A percentile compares a stretch with the other conserved stretches of the same genome.
These are phyloP conservation scores for Cercospora zeina DNA, from an alignment of 2,329 filamentous ascomycete species.

Conservation along the genomic window DNA sequence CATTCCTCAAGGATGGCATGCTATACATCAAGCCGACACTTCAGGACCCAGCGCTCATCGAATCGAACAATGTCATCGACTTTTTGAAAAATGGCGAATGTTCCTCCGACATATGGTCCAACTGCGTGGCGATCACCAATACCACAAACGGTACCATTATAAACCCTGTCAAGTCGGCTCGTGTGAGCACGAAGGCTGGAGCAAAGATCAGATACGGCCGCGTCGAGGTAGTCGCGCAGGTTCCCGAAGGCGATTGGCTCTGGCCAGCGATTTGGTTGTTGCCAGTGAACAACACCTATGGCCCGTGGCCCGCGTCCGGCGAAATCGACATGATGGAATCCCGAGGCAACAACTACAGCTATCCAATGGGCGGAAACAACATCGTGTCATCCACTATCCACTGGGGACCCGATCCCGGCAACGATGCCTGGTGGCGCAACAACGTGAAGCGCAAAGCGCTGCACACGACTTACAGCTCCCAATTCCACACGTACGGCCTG, in stretches of 20 bases:
- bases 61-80: slow-evolving; percentile 67
- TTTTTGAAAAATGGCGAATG: slow-evolving; percentile 66
- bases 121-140: slow-evolving; percentile 73
- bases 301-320: slow-evolving; percentile 74
- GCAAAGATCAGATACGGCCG: slow-evolving; percentile 76
- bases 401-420: slow-evolving; percentile 71
- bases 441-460: slow-evolving; percentile 74
- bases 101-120: slow-evolving; percentile 59
- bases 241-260: slow-evolving; percentile 79
- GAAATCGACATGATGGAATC: slow-evolving; percentile 83
- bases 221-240: slow-evolving; percentile 74
- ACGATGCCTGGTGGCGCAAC: slow-evolving; percentile 81
- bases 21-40: slow-evolving; percentile 77
- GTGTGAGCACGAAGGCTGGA: slow-evolving; percentile 72
- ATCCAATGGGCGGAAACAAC: slow-evolving; percentile 75
- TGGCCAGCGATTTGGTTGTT: slow-evolving; percentile 95
- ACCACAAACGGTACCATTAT: slow-evolving; percentile 74
- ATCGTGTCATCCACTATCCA: slow-evolving; percentile 77
- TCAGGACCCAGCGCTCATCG: slow-evolving; percentile 66
- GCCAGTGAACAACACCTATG: slow-evolving; percentile 70
- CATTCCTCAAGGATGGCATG: slow-evolving; percentile 67
- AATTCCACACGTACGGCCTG: slow-evolving; percentile 74
- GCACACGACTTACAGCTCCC: slow-evolving; percentile 69
- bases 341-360: slow-evolving; percentile 78
- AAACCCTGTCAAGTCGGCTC: slow-evolving; percentile 74